Conservation (phyloP, 257 asterid genomes). For the Solanum corneliomulleri region DNA sequence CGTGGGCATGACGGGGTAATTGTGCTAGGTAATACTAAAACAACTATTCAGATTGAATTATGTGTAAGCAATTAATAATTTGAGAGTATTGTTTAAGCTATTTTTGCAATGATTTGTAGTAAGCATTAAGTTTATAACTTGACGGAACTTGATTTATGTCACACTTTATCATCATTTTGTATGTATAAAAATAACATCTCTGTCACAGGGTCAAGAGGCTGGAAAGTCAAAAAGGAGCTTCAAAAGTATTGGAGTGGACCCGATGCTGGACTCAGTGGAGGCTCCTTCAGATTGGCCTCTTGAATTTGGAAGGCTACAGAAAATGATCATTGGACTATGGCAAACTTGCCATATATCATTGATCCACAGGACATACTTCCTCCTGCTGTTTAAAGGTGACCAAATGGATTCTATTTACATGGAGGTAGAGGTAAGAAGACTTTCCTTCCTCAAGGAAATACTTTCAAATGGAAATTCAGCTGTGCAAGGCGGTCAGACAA, state of each 20-base stretch:
- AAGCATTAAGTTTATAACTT: background rate
- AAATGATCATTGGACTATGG: conserved; percentile 32
- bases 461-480: conserved; percentile 26
- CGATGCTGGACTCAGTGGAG: conserved; percentile 16
- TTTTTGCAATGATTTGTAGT: background rate
- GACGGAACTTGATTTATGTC: background rate
- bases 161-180: background rate
- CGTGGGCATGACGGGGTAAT: background rate
- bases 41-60: background rate
- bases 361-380: conserved; percentile 44
- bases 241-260: conserved; percentile 23
- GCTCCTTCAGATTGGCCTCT: conserved; percentile 28
- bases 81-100: background rate
- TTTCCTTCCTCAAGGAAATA: conserved; percentile 30
- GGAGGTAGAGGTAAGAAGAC: conserved; percentile 44
- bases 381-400: conserved; percentile 42
- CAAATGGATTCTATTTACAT: conserved; percentile 38
- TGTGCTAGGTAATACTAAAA: background rate
- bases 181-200: background rate
- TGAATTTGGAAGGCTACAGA: conserved; percentile 28
- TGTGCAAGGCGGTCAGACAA: conserved; percentile 23
- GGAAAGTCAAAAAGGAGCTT: conserved; percentile 12
- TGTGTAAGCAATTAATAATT: background rate
- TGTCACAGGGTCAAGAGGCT: conserved; percentile 14
- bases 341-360: conserved; percentile 35